phyloP scores from a whole-genome alignment of 2,329 filamentous ascomycete species.

The Apiospora arundinis region DNA sequence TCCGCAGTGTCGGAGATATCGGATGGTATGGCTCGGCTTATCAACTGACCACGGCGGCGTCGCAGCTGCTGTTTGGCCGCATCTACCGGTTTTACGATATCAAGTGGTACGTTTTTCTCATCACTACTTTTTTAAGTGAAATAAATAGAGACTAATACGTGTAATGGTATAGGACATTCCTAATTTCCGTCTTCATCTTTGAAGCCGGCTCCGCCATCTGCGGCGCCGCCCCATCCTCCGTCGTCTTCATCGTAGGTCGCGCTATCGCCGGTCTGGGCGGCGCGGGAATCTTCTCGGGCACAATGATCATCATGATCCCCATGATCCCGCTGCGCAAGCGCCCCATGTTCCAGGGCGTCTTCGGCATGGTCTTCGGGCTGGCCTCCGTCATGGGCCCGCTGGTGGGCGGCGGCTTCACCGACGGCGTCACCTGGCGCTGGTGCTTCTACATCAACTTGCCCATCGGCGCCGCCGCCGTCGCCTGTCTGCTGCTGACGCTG shows the following conservation, averaged over 20 bases:
- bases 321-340: constrained; percentile 66
- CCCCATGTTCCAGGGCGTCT: constrained; percentile 63
- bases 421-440: constrained; percentile 57
- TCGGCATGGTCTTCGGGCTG: constrained; percentile 62
- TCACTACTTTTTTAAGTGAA: background rate
- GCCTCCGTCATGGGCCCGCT: constrained; percentile 60
- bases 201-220: constrained; percentile 60
- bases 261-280: constrained; percentile 63
- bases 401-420: constrained; percentile 60
- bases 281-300: constrained; percentile 63
- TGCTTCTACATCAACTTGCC: constrained; percentile 67
- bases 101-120: constrained; percentile 47
- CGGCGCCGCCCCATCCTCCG: constrained; percentile 59
- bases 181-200: constrained; percentile 56
- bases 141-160: background rate
- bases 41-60: constrained; percentile 65
- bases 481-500: constrained; percentile 57
- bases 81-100: constrained; percentile 61
- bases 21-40: constrained; percentile 70
- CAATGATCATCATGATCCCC: constrained; percentile 62
- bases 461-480: constrained; percentile 57
- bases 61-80: constrained; percentile 59
- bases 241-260: constrained; percentile 61
- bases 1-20: constrained; percentile 64
- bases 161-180: constrained; percentile 45